Conservation (phyloP, 1,139 yeast genomes). For the Geotrichum phurueaensis region DNA sequence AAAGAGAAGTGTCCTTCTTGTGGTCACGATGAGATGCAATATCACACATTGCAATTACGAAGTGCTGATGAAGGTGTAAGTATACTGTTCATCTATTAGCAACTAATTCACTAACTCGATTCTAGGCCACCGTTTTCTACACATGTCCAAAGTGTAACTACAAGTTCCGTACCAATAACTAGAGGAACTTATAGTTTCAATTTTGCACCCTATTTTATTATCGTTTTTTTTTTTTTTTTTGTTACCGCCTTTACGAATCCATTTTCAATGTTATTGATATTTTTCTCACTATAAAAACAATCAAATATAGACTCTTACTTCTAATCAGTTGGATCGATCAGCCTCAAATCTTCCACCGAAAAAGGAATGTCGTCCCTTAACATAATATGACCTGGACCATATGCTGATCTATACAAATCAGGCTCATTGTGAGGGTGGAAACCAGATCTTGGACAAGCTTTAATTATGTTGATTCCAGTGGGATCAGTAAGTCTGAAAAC, state of each 20-base stretch:
- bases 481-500: slow-evolving; percentile 56
- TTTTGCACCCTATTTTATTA: not conserved
- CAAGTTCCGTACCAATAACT: slow-evolving; percentile 89
- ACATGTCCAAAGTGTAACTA: slow-evolving; percentile 92
- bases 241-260: not conserved
- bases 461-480: slow-evolving; percentile 49
- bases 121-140: slow-evolving; percentile 48
- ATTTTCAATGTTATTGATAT: not conserved
- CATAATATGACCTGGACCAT: slow-evolving; percentile 47
- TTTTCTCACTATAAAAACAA: not conserved
- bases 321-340: not conserved
- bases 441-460: slow-evolving; percentile 39
- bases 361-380: slow-evolving; percentile 43
- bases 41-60: slow-evolving; percentile 91
- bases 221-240: not conserved
- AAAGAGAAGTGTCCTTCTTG: slow-evolving; percentile 97
- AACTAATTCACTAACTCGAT: not conserved
- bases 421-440: slow-evolving; percentile 55
- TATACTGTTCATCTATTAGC: slow-evolving; percentile 15
- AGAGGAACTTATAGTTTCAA: slow-evolving; percentile 10
- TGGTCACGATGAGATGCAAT: slow-evolving; percentile 96
- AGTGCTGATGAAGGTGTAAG: slow-evolving; percentile 94
- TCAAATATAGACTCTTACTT: not conserved
- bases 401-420: slow-evolving; percentile 44
- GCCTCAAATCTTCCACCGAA: slow-evolving; percentile 42